Evolutionary conservation across 1,284 basidiomycete genomes (phyloP).

Genomic region (Anthracocystis panici-leucophaei): DNA sequence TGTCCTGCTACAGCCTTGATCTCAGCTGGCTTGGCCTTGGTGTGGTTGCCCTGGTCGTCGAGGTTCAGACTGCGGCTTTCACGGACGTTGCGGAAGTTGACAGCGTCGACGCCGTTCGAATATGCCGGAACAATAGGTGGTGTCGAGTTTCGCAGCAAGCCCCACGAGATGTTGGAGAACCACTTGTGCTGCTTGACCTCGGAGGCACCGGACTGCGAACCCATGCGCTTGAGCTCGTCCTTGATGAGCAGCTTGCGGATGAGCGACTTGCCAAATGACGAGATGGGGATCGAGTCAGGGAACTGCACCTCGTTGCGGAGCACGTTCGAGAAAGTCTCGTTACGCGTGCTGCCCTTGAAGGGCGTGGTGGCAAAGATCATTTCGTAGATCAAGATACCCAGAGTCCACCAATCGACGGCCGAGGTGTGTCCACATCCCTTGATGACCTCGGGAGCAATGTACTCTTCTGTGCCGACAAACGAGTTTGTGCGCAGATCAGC

Average conservation of each 20-base stretch:
- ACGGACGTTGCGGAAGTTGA: conserved; percentile 89
- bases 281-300: conserved; percentile 85
- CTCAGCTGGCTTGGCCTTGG: conserved; percentile 72
- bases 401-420: conserved; percentile 99
- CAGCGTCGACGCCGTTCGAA: conserved; percentile 83
- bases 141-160: conserved; percentile 87
- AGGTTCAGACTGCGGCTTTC: conserved; percentile 91
- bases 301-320: conserved; percentile 87
- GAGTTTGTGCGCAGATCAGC: conserved; percentile 98
- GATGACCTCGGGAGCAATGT: conserved; percentile 99
- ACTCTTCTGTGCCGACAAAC: conserved; percentile 98
- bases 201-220: conserved; percentile 91
- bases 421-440: conserved; percentile 96
- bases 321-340: conserved; percentile 96
- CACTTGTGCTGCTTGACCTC: conserved; percentile 99
- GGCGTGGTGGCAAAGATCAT: conserved; percentile 99
- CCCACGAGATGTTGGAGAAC: conserved; percentile 97
- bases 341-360: conserved; percentile 95
- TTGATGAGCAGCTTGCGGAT: conserved; percentile 91
- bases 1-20: conserved; percentile 62
- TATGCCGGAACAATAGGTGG: conserved; percentile 90
- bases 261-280: conserved; percentile 83
- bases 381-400: conserved; percentile 98
- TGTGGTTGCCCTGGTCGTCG: conserved; percentile 73
- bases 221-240: conserved; percentile 87